Evolutionary conservation across 768 basidiomycete genomes (phyloP), one percentile per base, ranked within the genome.

Genomic region (Tulasnella sp.): DNA sequence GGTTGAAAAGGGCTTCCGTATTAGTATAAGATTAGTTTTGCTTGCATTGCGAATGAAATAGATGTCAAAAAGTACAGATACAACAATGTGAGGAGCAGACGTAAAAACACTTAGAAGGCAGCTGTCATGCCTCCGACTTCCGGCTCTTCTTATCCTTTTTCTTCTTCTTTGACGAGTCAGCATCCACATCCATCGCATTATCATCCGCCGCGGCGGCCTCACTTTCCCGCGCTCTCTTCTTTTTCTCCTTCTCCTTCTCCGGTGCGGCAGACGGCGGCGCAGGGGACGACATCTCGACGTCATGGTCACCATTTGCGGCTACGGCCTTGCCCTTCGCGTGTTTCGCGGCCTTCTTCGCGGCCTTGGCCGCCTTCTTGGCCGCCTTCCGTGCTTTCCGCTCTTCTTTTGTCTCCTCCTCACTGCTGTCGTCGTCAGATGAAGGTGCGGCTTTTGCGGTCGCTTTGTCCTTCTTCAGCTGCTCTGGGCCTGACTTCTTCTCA

Each of bases 401-500:
- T 62, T 64, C 65, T 53, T 67, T 60, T 62, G 84, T 86, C 70
- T 87, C 87, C 74, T 92, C 88, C 51, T 75, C 80, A 66, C 74
- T 17, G 70, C 75, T 24, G 69, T 71, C 68, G 43, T 58, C 65
- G 29, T 27, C 60, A 49, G 65, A 67, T 50, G 76, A 77, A 66
- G 78, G 79, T 68, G 70, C 70, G 61, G 76, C 76, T 65, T 76
- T 75, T 66, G 70, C 72, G 51, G 66, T 84, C 74, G 84, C 87
- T 59, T 85, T 83, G 69, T 72, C 70, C 54, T 66, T 67, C 61
- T 62, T 62, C 61, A 70, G 78, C 69, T 76, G 77, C 73, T 87
- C 87, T 73, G 90, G 86, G 41, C 79, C 80, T 67, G 75, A 81
- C 70, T 76, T 79, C 76, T 89, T 91, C 74, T 94, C 92, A 62